phyloP scores from a whole-genome alignment of 2,329 filamentous ascomycete species.

The Xylariomycetidae sp. region DNA sequence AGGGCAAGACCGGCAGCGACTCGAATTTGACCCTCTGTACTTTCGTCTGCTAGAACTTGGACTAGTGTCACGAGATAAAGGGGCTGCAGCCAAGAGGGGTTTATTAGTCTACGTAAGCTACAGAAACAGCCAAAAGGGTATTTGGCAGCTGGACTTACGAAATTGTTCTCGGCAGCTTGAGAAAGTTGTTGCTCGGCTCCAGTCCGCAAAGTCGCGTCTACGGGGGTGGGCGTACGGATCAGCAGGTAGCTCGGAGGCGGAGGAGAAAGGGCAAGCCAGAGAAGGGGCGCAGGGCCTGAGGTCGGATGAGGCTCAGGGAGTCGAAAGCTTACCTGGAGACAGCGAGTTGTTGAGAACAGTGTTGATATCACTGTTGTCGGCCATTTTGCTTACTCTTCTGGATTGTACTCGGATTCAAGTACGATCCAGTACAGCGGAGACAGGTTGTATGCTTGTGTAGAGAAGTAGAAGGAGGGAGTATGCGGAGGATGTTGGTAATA shows the following conservation, averaged over 20 bases:
- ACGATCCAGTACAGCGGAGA: slow-evolving; percentile 12
- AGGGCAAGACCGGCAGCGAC: slow-evolving; percentile 92
- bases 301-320: no score
- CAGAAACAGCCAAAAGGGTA: no score
- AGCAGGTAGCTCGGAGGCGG: slow-evolving; percentile 25
- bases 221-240: slow-evolving; percentile 24
- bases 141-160: slow-evolving; percentile 56
- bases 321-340: slow-evolving; percentile 70
- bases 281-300: slow-evolving; percentile 10
- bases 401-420: slow-evolving; percentile 7
- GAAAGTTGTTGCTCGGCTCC: slow-evolving; percentile 90
- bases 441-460: no score
- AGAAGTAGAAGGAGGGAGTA: slow-evolving; percentile 8
- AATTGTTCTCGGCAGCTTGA: slow-evolving; percentile 90
- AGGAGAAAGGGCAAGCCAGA: slow-evolving; percentile 2
- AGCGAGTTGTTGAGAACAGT: slow-evolving; percentile 96
- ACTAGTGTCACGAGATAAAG: slow-evolving; percentile 90
- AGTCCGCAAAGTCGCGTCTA: slow-evolving; percentile 86
- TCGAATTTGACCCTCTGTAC: slow-evolving; percentile 76
- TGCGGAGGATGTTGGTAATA: background rate
- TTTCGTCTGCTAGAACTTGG: slow-evolving; percentile 89
- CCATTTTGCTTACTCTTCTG: slow-evolving; percentile 47
- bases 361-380: slow-evolving; percentile 81
- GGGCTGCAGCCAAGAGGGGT: slow-evolving; percentile 46
- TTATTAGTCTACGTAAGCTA: no score